phyloP scores from a whole-genome alignment of 73 alveolate species.

The Tetrahymena thermophila region DNA sequence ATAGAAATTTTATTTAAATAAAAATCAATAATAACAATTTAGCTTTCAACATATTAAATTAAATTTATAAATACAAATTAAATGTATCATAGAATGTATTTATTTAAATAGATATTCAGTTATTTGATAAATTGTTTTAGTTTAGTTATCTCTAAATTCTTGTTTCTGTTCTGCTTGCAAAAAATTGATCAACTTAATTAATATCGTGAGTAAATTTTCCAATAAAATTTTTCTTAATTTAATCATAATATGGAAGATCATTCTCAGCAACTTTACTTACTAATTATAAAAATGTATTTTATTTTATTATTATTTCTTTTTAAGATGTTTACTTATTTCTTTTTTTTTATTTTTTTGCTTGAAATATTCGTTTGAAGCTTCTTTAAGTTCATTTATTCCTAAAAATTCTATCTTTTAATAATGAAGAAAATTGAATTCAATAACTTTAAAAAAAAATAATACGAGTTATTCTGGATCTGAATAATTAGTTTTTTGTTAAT shows the following conservation, averaged over 20 bases:
- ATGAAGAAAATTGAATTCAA: no score
- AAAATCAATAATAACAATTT: neutral
- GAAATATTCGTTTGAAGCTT: neutral
- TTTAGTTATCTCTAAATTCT: neutral
- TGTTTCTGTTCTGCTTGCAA: neutral
- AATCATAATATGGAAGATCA: neutral
- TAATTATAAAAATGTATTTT: neutral
- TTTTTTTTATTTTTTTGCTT: neutral
- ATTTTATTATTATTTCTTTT: neutral
- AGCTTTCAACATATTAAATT: neutral
- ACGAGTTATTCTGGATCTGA: neutral
- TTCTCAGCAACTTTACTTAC: neutral
- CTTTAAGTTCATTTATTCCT: neutral
- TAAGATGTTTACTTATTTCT: neutral
- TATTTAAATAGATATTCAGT: neutral
- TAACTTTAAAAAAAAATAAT: no score
- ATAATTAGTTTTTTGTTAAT: neutral
- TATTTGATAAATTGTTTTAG: neutral
- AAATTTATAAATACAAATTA: no score
- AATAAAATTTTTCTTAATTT: neutral
- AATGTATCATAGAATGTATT: no score
- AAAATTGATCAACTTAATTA: neutral
- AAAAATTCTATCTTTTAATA: neutral
- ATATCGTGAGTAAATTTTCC: neutral
- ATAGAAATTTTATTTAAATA: no score